Evolutionary conservation across 1,284 basidiomycete species (phyloP).

Genomic region (Amylostereum areolatum): DNA sequence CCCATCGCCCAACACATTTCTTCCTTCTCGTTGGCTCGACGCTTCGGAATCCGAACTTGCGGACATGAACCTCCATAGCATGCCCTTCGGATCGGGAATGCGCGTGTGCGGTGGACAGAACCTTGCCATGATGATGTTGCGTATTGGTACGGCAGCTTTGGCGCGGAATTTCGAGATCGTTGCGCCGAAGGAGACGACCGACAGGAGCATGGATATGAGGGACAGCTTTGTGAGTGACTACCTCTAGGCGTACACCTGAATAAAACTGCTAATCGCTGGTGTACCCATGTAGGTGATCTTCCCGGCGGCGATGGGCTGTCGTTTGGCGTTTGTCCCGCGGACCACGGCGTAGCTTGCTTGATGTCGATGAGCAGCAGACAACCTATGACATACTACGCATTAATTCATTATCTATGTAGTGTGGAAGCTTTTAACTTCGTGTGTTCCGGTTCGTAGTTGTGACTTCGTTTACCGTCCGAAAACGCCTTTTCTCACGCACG

Average conservation of each 20-base stretch:
- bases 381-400: no score
- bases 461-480: no score
- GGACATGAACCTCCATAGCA: conserved; percentile 9
- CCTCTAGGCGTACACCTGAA: not conserved
- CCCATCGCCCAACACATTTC: conserved; percentile 17
- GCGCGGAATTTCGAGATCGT: conserved; percentile 13
- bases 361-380: no score
- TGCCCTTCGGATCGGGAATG: conserved; percentile 15
- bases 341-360: no score
- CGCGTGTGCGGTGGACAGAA: conserved; percentile 16
- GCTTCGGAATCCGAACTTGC: conserved; percentile 4
- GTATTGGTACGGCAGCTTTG: conserved; percentile 9
- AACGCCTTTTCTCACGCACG: no score
- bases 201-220: conserved; percentile 12
- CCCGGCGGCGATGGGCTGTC: not conserved
- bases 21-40: conserved; percentile 21
- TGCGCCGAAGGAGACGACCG: conserved; percentile 12
- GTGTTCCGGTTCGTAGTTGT: no score
- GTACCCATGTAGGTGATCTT: not conserved
- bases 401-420: no score
- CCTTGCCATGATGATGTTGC: conserved; percentile 10
- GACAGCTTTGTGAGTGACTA: conserved; percentile 13
- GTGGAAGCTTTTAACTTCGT: no score
- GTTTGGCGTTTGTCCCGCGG: not conserved
- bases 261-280: not conserved